Conservation (phyloP, 331 rosid species). For the Ulmus americana region DNA sequence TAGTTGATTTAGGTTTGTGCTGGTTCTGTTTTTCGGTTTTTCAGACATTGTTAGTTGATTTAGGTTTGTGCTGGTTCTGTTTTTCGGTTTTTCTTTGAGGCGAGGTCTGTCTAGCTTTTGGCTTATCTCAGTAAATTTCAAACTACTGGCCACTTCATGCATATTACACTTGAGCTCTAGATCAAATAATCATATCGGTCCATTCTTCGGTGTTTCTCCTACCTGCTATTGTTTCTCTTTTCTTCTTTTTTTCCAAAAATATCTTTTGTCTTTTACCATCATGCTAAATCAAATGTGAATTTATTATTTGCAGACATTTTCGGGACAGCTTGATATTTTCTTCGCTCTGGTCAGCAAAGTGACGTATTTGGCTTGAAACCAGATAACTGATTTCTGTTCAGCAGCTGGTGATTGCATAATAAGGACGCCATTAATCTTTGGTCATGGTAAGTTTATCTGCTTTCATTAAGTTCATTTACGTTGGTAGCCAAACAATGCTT, state of each 20-base stretch:
- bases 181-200: neutral
- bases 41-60: too few relatives aligned
- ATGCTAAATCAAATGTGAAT: neutral
- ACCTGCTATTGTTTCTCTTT: constrained; percentile 1
- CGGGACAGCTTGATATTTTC: constrained; percentile 18
- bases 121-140: too few relatives aligned
- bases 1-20: too few relatives aligned
- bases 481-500: too few relatives aligned
- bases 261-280: constrained; percentile 1
- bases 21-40: too few relatives aligned
- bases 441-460: constrained; percentile 46
- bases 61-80: too few relatives aligned
- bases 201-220: neutral
- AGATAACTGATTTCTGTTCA: constrained; percentile 23
- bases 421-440: constrained; percentile 16
- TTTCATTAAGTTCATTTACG: neutral
- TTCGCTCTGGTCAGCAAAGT: constrained; percentile 21
- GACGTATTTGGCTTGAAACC: constrained; percentile 22
- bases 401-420: constrained; percentile 24
- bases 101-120: too few relatives aligned
- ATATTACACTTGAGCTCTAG: neutral
- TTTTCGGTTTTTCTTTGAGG: too few relatives aligned
- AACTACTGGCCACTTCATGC: too few relatives aligned
- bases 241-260: constrained; percentile 3
- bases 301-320: constrained; percentile 29